phyloP scores from a whole-genome alignment of 805 yeast species.

The Ogataea methylovora region DNA sequence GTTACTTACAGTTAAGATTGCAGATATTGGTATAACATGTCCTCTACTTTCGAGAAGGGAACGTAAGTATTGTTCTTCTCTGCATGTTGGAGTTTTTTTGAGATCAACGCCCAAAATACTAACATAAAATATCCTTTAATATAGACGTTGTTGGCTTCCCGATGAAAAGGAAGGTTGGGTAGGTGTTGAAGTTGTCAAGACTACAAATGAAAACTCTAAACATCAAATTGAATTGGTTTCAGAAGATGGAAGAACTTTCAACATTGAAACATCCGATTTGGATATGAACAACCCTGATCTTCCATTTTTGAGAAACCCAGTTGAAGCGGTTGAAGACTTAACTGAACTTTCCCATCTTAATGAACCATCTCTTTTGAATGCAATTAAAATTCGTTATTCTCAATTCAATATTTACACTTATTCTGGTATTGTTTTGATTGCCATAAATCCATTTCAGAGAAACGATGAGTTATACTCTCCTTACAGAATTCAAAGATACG shows the following conservation, averaged over 20 bases:
- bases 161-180: constrained; percentile 70
- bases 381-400: constrained; percentile 81
- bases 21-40: too few relatives aligned
- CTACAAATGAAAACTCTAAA: constrained; percentile 33
- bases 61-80: constrained; percentile 32
- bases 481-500: constrained; percentile 90
- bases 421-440: constrained; percentile 94
- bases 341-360: constrained; percentile 87
- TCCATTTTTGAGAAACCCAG: constrained; percentile 83
- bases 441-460: constrained; percentile 91
- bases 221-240: constrained; percentile 43
- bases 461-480: constrained; percentile 87
- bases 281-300: constrained; percentile 48
- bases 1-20: too few relatives aligned
- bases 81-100: neutral
- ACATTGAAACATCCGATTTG: constrained; percentile 40
- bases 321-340: constrained; percentile 91
- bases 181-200: constrained; percentile 52
- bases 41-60: constrained; percentile 44
- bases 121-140: constrained; percentile 2
- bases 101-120: constrained; percentile 1
- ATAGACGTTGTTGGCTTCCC: constrained; percentile 75
- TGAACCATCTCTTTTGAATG: constrained; percentile 94
- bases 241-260: constrained; percentile 37
- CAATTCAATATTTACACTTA: constrained; percentile 91